phyloP scores from a whole-genome alignment of 441 rosid genomes.

The Adansonia rubrostipa region DNA sequence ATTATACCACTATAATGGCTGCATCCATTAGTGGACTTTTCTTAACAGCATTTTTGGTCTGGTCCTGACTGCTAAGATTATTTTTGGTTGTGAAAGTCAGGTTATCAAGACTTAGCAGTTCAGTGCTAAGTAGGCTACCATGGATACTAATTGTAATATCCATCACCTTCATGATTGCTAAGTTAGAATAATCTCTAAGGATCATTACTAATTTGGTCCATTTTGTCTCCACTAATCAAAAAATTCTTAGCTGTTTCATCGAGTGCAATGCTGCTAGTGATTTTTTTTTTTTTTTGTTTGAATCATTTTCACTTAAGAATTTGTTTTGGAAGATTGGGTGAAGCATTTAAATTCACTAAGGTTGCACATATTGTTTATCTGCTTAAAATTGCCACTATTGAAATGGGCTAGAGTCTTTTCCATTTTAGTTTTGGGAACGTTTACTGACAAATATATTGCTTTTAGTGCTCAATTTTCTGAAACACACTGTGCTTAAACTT shows the following conservation, averaged over 20 bases:
- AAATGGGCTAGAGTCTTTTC: background rate
- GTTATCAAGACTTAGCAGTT: background rate
- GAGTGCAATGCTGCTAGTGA: background rate
- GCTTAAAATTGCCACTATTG: background rate
- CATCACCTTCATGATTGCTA: background rate
- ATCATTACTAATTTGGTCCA: background rate
- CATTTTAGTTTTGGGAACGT: background rate
- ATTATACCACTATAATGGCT: background rate
- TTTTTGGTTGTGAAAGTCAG: background rate
- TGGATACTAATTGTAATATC: background rate
- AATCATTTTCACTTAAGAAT: background rate
- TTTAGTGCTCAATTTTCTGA: background rate
- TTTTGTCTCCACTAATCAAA: background rate
- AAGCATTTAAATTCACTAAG: background rate
- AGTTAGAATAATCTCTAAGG: background rate
- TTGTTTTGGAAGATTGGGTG: background rate
- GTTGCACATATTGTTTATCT: background rate
- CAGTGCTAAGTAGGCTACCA: background rate
- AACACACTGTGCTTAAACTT: background rate
- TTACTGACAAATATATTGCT: background rate
- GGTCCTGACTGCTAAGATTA: background rate
- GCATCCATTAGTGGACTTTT: background rate
- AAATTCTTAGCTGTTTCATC: background rate
- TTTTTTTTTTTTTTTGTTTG: background rate
- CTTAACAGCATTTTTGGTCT: background rate